phyloP scores from a whole-genome alignment of 257 asterid genomes.

The Linaria vulgaris region DNA sequence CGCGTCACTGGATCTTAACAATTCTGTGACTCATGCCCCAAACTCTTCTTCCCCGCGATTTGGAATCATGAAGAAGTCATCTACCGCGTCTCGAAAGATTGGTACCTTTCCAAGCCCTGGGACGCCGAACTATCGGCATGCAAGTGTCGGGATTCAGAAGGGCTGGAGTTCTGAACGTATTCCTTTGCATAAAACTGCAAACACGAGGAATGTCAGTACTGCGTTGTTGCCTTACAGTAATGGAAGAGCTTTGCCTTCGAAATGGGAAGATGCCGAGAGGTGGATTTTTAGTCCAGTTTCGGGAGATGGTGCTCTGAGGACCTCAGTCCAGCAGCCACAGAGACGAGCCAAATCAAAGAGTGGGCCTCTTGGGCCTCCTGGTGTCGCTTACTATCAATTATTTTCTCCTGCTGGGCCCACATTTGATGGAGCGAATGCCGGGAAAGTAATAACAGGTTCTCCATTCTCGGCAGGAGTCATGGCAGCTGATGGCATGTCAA shows the following conservation, averaged over 20 bases:
- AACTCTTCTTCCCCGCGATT: constrained; percentile 68
- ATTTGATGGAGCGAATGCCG: constrained; percentile 44
- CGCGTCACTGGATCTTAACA: constrained; percentile 76
- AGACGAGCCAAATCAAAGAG: constrained; percentile 89
- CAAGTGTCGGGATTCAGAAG: constrained; percentile 67
- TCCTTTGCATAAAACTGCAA: constrained; percentile 52
- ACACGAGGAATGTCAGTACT: constrained; percentile 46
- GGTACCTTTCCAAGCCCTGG: constrained; percentile 85
- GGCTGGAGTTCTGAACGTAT: constrained; percentile 97
- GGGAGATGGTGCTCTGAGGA: constrained; percentile 58
- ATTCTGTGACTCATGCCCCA: constrained; percentile 34
- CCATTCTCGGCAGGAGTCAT: constrained; percentile 69
- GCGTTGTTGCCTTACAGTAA: constrained; percentile 60
- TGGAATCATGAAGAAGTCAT: constrained; percentile 57
- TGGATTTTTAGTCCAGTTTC: constrained; percentile 90
- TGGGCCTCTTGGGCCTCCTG: constrained; percentile 96
- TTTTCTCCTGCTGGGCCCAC: constrained; percentile 74
- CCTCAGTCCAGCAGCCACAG: constrained; percentile 67
- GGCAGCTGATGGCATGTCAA: constrained; percentile 56
- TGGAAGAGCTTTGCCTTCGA: constrained; percentile 83
- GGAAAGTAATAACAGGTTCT: constrained; percentile 49
- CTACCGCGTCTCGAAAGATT: constrained; percentile 39
- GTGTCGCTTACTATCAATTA: constrained; percentile 64
- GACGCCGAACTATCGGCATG: constrained; percentile 71
- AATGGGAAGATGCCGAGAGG: constrained; percentile 99